Evolutionary conservation across 768 basidiomycete genomes (phyloP), one percentile per base, ranked within the genome.

Genomic region (Boletellus ananas): DNA sequence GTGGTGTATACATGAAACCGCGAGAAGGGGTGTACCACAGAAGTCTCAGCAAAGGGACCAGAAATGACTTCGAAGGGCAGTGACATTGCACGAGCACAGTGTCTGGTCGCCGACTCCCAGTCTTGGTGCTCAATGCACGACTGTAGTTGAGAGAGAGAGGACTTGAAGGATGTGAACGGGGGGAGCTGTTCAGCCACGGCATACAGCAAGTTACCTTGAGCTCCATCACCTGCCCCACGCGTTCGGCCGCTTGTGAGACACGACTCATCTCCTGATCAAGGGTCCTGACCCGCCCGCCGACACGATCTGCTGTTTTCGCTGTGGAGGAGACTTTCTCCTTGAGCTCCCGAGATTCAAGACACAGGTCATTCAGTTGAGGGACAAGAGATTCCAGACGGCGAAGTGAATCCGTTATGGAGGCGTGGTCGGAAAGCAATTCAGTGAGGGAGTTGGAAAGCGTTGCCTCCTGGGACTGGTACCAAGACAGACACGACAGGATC

Each of bases 181-280:
- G 33, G 20, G 34, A 40, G 10, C 68, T 43, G 70, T 60, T 49
- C 70, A 67, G 10, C 17, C 10, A 46, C 37, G 2, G 7, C 31
- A 38, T 34, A 27, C 62, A 47, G 17, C 4, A 9, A 40, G 45
- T 54, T 54, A 90, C 94, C 80, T 96, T 97, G 58, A 99, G 81
- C 52, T 98, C 96, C 74, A 96, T 87, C 35, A 97, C 91, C 63
- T 93, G 90, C 5, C 83, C 85, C 10, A 98, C 90, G 44, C 90
- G 80, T 51, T 98, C 96, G n/a, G 81, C 83, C 13, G 94, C 90
- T 65, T 92, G 89, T 17, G 85, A 79, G 16, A 99, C 89, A 47
- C 92, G 77, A 16, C 83, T 77, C 84, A 98, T 94, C 72, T 98
- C 93, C 64, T 92, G 87, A 64, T 99, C 96, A 38, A 99, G 76